phyloP scores from a whole-genome alignment of 2,329 filamentous ascomycete species.

The Aaosphaeria arxii region DNA sequence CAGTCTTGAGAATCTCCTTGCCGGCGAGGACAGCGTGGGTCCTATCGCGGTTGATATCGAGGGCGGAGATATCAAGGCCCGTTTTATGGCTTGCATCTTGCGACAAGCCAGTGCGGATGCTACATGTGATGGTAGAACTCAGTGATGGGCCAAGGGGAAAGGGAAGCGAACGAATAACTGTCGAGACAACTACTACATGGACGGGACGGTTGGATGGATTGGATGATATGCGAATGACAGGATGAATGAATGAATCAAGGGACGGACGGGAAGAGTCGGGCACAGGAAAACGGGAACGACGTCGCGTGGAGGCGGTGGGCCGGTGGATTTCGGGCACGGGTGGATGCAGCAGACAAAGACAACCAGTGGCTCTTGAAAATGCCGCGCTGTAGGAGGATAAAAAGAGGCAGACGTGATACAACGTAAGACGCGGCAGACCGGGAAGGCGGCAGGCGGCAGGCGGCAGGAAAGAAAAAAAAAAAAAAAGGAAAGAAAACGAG shows the following conservation, averaged over 20 bases:
- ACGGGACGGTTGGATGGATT: too few relatives aligned
- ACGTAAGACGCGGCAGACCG: background rate
- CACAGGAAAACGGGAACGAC: background rate
- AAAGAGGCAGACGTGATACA: background rate
- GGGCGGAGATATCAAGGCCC: conserved; percentile 60
- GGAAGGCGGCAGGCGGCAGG: background rate
- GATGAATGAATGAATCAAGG: background rate
- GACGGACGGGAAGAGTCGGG: background rate
- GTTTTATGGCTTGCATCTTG: conserved; percentile 61
- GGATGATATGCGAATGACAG: too few relatives aligned
- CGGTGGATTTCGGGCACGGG: background rate
- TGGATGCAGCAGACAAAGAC: background rate
- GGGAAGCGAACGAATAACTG: too few relatives aligned
- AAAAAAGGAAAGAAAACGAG: background rate
- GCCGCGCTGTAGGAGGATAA: background rate
- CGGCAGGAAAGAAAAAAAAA: background rate
- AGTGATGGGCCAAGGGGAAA: conserved; percentile 5
- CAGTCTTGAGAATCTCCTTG: conserved; percentile 64
- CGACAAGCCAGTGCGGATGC: conserved; percentile 46
- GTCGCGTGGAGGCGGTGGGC: background rate
- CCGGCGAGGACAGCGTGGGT: conserved; percentile 65
- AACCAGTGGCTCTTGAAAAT: background rate
- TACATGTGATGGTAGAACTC: conserved; percentile 10
- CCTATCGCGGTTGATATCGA: conserved; percentile 61
- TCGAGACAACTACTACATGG: too few relatives aligned